Evolutionary conservation across 2,329 filamentous ascomycete genomes (phyloP), one percentile per base, ranked within the genome.

Genomic region (Fusarium verrucosum): DNA sequence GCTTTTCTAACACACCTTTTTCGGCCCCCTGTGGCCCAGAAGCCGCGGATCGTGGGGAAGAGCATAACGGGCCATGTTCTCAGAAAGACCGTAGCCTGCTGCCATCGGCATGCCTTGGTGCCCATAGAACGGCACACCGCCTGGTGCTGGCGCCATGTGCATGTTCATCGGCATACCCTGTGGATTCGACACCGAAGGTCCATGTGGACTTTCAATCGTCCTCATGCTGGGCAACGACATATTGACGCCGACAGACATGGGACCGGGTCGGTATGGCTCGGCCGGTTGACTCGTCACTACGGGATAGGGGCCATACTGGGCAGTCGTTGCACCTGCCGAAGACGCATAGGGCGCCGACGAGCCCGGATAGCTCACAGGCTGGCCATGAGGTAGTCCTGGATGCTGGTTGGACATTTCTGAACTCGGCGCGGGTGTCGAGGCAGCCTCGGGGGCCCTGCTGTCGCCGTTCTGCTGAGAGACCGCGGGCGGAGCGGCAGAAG

Each of bases 1-100:
- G 38, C 26, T 44, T 38, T 46, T n/a, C n/a, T n/a, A 50, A 73
- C 77, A 53, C 80, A 86, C 85, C 83, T 87, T 87, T 69, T 87
- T 87, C 36, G 85, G 82, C 19, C 83, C 82, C 47, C 82, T 79
- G 41, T 79, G 78, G 37, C 79, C 78, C 42, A 84, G 63, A 42
- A 83, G 75, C 42, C 82, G 79, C 30, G 82, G 81, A 52, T 85
- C 83, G 46, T 80, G 79, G 28, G 82, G 78, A 33, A 85, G 69
- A 30, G 80, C 75, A 66, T 83, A 84, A 54, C 83, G 77, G 62
- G 77, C 75, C 66, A 79, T 70, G 59, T 78, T 73, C 25, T 83
- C 80, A 23, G 79, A 75, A 50, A 85, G 71, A n/a, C 77, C 77
- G 58, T 85, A 77, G 35, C 68, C 73, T 17, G 74, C 68, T 10